Conservation (phyloP, 768 basidiomycete genomes). For the Mycena pura region DNA sequence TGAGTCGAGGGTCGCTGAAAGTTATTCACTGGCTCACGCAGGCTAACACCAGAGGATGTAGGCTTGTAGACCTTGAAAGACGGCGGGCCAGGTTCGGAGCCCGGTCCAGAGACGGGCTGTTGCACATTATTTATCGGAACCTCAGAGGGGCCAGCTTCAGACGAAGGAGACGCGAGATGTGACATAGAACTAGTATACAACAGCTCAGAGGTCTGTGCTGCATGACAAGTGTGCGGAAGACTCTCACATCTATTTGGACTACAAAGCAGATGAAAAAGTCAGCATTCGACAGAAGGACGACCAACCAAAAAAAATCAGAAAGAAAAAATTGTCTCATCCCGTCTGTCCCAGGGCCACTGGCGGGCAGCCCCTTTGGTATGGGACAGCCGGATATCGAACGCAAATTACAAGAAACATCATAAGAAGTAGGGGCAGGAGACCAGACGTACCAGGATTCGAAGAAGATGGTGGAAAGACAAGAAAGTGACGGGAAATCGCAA, state of each 20-base stretch:
- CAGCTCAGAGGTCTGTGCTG: slow-evolving; percentile 19
- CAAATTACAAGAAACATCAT: slow-evolving; percentile 85
- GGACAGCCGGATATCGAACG: slow-evolving; percentile 74
- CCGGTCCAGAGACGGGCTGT: background rate
- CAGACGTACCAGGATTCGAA: background rate
- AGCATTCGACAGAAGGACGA: slow-evolving; percentile 9
- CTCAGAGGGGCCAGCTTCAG: slow-evolving; percentile 20
- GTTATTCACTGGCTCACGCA: slow-evolving; percentile 40
- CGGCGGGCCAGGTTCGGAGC: slow-evolving; percentile 14
- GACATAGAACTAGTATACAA: slow-evolving; percentile 22
- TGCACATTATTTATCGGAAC: background rate
- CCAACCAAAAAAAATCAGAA: slow-evolving; percentile 51
- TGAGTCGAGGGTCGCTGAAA: background rate
- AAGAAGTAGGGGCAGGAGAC: slow-evolving; percentile 16
- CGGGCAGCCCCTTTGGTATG: slow-evolving; percentile 77
- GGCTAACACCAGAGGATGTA: slow-evolving; percentile 31
- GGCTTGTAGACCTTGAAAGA: slow-evolving; percentile 60
- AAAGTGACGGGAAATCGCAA: too few species aligned
- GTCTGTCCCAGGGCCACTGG: slow-evolving; percentile 74
- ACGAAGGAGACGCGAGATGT: slow-evolving; percentile 10
- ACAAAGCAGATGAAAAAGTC: slow-evolving; percentile 24
- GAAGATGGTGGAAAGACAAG: slow-evolving; percentile 1
- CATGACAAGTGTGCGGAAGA: slow-evolving; percentile 16
- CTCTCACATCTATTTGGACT: slow-evolving; percentile 36
- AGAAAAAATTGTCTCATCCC: slow-evolving; percentile 71